Conservation (phyloP, 495 filamentous ascomycete genomes). For the Bathelium albidoporum region DNA sequence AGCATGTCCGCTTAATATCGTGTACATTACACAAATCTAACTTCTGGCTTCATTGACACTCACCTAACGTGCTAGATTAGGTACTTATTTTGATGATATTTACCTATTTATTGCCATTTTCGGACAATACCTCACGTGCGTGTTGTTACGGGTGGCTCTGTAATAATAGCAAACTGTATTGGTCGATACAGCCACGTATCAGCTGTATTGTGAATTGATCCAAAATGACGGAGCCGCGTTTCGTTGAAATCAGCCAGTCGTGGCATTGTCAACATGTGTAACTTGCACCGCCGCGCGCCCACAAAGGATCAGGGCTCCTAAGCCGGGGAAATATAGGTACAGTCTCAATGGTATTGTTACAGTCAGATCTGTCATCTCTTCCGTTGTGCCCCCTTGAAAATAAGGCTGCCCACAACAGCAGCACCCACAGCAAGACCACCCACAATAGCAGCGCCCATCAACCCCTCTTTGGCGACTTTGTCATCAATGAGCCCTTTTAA, state of each 20-base stretch:
- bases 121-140: neutral
- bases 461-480: conserved; percentile 85
- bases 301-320: neutral
- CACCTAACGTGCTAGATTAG: no score
- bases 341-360: neutral
- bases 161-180: neutral
- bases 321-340: neutral
- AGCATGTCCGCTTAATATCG: no score
- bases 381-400: conserved; percentile 61
- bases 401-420: conserved; percentile 78
- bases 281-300: no score
- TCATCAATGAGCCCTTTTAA: conserved; percentile 83
- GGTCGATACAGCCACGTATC: no score
- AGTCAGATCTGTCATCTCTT: conserved; percentile 17
- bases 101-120: neutral
- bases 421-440: conserved; percentile 87
- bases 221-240: no score
- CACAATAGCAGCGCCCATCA: conserved; percentile 93
- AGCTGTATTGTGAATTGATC: no score
- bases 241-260: no score
- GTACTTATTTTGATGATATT: no score
- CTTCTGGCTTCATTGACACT: no score
- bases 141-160: neutral
- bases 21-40: no score
- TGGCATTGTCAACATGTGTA: no score